Evolutionary conservation across 169 alveolate genomes (phyloP).

Genomic region (Plasmodium berghei): DNA sequence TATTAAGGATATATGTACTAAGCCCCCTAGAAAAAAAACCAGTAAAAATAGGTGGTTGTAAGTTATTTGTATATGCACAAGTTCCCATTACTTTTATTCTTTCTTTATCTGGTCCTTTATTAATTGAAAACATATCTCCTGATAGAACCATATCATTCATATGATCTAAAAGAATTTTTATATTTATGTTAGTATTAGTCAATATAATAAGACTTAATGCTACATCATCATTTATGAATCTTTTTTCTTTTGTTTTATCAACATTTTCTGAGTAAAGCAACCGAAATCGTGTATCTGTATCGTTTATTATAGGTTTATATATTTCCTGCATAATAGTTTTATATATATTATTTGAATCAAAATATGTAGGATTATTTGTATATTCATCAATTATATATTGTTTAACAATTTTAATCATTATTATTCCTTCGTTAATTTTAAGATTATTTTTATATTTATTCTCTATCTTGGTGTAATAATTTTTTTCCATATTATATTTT

Average conservation of each 20-base stretch:
- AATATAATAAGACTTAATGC: slow-evolving; percentile 57
- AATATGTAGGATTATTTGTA: slow-evolving; percentile 29
- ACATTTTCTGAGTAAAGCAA: slow-evolving; percentile 37
- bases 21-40: slow-evolving; percentile 69
- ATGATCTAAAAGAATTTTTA: slow-evolving; percentile 6
- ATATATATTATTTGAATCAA: slow-evolving; percentile 48
- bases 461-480: slow-evolving; percentile 23
- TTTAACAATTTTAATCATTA: slow-evolving; percentile 29
- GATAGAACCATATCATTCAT: slow-evolving; percentile 24
- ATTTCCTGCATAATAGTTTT: slow-evolving; percentile 36
- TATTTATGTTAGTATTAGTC: neutral
- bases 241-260: slow-evolving; percentile 3
- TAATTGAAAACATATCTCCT: slow-evolving; percentile 8
- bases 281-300: slow-evolving; percentile 7
- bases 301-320: neutral
- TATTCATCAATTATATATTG: slow-evolving; percentile 25
- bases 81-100: slow-evolving; percentile 59
- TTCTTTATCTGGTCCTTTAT: slow-evolving; percentile 22
- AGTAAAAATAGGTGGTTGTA: slow-evolving; percentile 47
- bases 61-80: slow-evolving; percentile 32
- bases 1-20: slow-evolving; percentile 50
- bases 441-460: slow-evolving; percentile 24
- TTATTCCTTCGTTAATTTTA: slow-evolving; percentile 46
- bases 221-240: slow-evolving; percentile 24
- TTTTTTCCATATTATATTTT: slow-evolving; percentile 31